Conservation (phyloP, 2,329 filamentous ascomycete genomes). For the Trichoderma koningiopsis region DNA sequence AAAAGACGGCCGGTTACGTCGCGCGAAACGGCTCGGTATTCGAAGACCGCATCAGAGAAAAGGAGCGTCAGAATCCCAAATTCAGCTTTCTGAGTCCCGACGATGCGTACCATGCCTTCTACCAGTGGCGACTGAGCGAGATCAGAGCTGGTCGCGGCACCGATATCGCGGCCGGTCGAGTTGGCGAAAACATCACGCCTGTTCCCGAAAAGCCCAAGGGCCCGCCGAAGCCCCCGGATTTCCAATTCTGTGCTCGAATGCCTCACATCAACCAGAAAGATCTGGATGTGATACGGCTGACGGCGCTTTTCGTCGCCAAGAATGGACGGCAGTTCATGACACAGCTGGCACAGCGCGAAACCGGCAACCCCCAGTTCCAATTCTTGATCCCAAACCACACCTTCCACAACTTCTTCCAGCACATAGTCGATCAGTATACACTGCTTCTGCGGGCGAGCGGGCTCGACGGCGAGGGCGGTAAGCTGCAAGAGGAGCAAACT, state of each 20-base stretch:
- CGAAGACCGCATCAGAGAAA: constrained; percentile 82
- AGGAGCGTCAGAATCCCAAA: constrained; percentile 82
- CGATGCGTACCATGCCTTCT: constrained; percentile 87
- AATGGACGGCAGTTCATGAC: constrained; percentile 93
- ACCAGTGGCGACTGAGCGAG: constrained; percentile 86
- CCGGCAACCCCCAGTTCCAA: constrained; percentile 91
- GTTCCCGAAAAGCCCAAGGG: constrained; percentile 67
- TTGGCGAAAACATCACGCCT: constrained; percentile 59
- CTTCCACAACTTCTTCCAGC: constrained; percentile 92
- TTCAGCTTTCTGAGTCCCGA: constrained; percentile 81
- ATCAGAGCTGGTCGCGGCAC: constrained; percentile 83
- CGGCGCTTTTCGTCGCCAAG: constrained; percentile 88
- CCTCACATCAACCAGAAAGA: constrained; percentile 96
- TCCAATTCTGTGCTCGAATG: constrained; percentile 94
- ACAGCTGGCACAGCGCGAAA: constrained; percentile 81
- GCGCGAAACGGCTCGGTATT: constrained; percentile 68
- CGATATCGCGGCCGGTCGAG: constrained; percentile 72
- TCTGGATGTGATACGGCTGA: constrained; percentile 72
- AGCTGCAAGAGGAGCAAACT: constrained; percentile 71
- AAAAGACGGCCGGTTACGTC: constrained; percentile 94
- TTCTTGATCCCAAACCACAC: constrained; percentile 95
- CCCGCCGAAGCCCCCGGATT: constrained; percentile 81
- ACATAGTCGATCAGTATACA: constrained; percentile 92
- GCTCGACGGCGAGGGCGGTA: constrained; percentile 65
- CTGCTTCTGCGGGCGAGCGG: constrained; percentile 70